Base-by-base conservation (phyloP, 2,329 filamentous ascomycete species). In the Lachnellula occidentalis region DNA sequence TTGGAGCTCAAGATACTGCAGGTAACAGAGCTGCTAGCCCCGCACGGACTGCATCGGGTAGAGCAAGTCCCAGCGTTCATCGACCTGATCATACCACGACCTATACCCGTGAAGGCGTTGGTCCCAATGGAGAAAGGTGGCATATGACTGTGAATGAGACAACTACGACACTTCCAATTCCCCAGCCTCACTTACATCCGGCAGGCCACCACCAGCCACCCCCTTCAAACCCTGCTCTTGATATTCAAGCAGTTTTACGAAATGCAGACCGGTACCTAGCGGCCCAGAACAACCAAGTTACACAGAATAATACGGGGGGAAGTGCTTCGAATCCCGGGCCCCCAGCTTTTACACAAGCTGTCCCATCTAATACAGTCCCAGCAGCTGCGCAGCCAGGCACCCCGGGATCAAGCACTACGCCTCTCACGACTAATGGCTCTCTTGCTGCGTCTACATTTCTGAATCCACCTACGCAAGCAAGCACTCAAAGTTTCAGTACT, bases 121-220 rank as follows among this genome's bases (percentile, higher is more conserved):
- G 74, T 0, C 75, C 77, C 9, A 77, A 80, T 59, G 78, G 78
- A 15, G 72, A 78, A 55, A 71, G 76, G 53, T 79, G 76, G 73
- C 75, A 76, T 42, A 70, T 81, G 51, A 78, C 76, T 2, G 70
- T 78, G 51, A 80, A 79, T 61, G 76, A 78, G 57, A 71, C 72
- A 2, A 68, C 61, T 19, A 61, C 64, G 12, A 63, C 62, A 45
- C 22, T 64, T 50, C 65, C 62, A 15, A 48, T 61, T 12, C 22
- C 42, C 8, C 59, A 58, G 47, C 15, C 51, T 7, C 47, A 55
- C 5, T 46, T 49, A 15, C 55, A 61, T 47, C 12, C 12, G 6
- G 7, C 41, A 46, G n/a, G 37, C 27, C 58, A 55, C 34, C 50
- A 54, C 31, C 56, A 45, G 27, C 22, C 50, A 9, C 9, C 31